A percentile compares a stretch with the other conserved stretches of the same genome.
phyloP scores from a whole-genome alignment of 371 early-diverging fungal genomes.

The Mortierella sp. region DNA sequence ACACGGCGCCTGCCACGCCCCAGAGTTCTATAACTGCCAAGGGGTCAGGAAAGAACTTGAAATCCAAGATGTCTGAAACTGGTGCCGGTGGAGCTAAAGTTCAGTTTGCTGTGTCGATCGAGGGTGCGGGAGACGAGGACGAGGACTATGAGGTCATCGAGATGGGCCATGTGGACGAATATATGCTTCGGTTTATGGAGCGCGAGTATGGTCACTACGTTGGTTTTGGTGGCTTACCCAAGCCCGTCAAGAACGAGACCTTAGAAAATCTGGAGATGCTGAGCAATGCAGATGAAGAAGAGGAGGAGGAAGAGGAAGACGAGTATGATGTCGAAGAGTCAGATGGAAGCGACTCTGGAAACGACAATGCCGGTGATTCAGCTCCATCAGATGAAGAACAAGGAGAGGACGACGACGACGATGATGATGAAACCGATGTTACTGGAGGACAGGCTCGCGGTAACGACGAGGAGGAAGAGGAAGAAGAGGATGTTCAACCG shows the following conservation, averaged over 20 bases:
- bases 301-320: conserved; percentile 25
- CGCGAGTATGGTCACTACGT: conserved; percentile 70
- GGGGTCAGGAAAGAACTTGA: background rate
- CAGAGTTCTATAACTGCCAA: background rate
- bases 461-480: conserved; percentile 3
- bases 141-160: conserved; percentile 57
- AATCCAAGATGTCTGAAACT: background rate
- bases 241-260: conserved; percentile 41
- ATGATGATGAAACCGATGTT: background rate
- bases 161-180: conserved; percentile 78
- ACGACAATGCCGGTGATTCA: conserved; percentile 4
- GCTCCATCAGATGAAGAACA: conserved; percentile 8
- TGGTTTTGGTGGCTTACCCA: conserved; percentile 71
- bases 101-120: conserved; percentile 28
- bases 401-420: background rate
- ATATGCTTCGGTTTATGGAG: conserved; percentile 78
- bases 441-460: background rate
- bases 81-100: conserved; percentile 14
- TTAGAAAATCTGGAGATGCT: conserved; percentile 13
- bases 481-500: background rate
- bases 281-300: conserved; percentile 15
- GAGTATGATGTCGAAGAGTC: conserved; percentile 30
- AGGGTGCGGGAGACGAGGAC: conserved; percentile 29
- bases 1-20: background rate
- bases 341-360: conserved; percentile 22